phyloP scores from a whole-genome alignment of 176 grass and related monocot genomes.

The Aegilops longissima region DNA sequence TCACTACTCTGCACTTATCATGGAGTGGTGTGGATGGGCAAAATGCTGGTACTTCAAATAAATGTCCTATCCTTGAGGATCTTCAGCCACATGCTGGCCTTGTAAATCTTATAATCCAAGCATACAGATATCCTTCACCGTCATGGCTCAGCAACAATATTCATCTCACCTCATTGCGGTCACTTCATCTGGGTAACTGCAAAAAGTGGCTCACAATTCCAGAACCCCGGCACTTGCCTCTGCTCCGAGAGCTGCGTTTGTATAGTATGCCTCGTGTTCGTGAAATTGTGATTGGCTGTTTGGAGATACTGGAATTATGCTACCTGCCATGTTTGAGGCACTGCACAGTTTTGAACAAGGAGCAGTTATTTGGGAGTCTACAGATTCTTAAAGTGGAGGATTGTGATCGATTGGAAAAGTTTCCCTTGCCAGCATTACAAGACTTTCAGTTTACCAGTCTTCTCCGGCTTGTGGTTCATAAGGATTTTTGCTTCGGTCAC shows the following conservation, averaged over 20 bases:
- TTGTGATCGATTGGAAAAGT: neutral
- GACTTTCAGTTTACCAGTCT: neutral
- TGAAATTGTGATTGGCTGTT: neutral
- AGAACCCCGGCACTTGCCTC: neutral
- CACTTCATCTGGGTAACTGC: neutral
- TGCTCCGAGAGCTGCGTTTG: neutral
- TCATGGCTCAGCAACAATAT: slow-evolving; percentile 3
- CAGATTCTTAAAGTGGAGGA: neutral
- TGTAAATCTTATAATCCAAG: neutral
- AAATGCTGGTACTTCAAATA: neutral
- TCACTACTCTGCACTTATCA: slow-evolving; percentile 3
- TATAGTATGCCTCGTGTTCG: neutral
- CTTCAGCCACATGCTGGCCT: slow-evolving; percentile 14
- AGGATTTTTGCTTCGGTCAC: neutral
- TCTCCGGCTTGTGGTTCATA: neutral
- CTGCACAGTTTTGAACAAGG: neutral
- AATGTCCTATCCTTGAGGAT: neutral
- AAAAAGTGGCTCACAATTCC: neutral
- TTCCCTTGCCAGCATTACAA: neutral
- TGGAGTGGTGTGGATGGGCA: neutral
- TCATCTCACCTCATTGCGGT: slow-evolving; percentile 14
- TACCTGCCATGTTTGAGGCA: neutral
- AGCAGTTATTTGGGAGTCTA: neutral
- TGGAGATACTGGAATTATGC: neutral
- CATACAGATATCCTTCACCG: neutral